Evolutionary conservation across 257 asterid species (phyloP).

Genomic region (Solanum arcanum): DNA sequence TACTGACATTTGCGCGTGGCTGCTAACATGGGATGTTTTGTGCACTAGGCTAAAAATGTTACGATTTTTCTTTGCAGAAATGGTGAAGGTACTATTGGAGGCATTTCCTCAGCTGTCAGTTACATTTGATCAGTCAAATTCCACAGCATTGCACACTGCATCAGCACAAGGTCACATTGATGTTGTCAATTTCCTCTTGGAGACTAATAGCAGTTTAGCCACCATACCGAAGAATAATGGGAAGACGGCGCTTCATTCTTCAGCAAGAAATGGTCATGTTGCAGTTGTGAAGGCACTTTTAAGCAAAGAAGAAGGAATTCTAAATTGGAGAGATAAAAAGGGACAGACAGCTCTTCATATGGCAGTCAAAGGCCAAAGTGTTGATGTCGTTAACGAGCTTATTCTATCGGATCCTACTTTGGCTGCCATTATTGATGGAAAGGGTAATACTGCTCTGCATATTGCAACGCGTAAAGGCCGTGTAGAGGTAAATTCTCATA

Average conservation of each 20-base stretch:
- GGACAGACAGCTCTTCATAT: slow-evolving; percentile 86
- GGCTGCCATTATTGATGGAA: slow-evolving; percentile 35
- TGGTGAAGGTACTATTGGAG: slow-evolving; percentile 48
- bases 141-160: slow-evolving; percentile 58
- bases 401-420: slow-evolving; percentile 24
- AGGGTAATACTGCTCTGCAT: slow-evolving; percentile 65
- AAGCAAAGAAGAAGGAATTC: slow-evolving; percentile 46
- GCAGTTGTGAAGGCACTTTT: slow-evolving; percentile 56
- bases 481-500: slow-evolving; percentile 20
- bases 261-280: slow-evolving; percentile 60
- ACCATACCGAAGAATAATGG: slow-evolving; percentile 60
- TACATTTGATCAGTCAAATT: slow-evolving; percentile 61
- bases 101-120: slow-evolving; percentile 51
- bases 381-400: slow-evolving; percentile 43
- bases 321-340: slow-evolving; percentile 54
- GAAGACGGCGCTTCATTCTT: slow-evolving; percentile 62
- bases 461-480: slow-evolving; percentile 66
- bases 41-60: neutral
- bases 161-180: slow-evolving; percentile 66
- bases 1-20: neutral
- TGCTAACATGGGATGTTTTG: neutral
- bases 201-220: slow-evolving; percentile 45
- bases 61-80: slow-evolving; percentile 22
- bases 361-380: slow-evolving; percentile 59
- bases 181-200: slow-evolving; percentile 53